Evolutionary conservation across 1,284 basidiomycete species (phyloP).

Genomic region (Sparassis latifolia): DNA sequence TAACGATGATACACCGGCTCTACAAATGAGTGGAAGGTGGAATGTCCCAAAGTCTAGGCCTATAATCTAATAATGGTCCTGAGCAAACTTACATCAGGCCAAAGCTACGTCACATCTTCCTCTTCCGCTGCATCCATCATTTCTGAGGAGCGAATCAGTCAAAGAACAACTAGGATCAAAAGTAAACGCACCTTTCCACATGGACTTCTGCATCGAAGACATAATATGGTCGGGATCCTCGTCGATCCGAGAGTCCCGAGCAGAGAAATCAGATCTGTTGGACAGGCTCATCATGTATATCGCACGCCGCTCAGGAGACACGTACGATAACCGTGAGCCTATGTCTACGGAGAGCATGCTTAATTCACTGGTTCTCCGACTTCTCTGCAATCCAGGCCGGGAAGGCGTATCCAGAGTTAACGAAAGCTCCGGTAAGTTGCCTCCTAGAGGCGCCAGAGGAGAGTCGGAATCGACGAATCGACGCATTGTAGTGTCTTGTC

Average conservation of each 20-base stretch:
- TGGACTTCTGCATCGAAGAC: conserved; percentile 55
- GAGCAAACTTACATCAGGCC: not conserved
- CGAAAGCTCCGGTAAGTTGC: conserved; percentile 41
- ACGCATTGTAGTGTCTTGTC: conserved; percentile 25
- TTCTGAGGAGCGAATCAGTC: conserved; percentile 27
- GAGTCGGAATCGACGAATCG: conserved; percentile 28
- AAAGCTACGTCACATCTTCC: conserved; percentile 29
- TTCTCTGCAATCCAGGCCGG: conserved; percentile 45
- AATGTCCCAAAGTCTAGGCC: not conserved
- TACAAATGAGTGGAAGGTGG: conserved; percentile 1
- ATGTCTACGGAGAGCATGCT: conserved; percentile 55
- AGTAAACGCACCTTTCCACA: conserved; percentile 55
- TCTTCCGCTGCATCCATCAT: conserved; percentile 53
- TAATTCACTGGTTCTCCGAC: conserved; percentile 48
- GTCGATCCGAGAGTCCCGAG: conserved; percentile 27
- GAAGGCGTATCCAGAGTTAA: conserved; percentile 34
- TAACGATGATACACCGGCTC: conserved; percentile 6
- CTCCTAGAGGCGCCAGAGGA: conserved; percentile 38
- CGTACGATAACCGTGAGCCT: conserved; percentile 42
- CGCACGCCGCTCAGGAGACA: conserved; percentile 4
- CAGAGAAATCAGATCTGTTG: conserved; percentile 39
- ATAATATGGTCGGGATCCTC: conserved; percentile 52
- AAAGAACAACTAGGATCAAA: not conserved
- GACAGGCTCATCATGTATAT: too few relatives aligned
- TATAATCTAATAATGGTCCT: not conserved